These are phyloP conservation scores for Colletotrichum falcatum DNA, from an alignment of 2,329 filamentous ascomycete genomes.

Conservation along the genomic window DNA sequence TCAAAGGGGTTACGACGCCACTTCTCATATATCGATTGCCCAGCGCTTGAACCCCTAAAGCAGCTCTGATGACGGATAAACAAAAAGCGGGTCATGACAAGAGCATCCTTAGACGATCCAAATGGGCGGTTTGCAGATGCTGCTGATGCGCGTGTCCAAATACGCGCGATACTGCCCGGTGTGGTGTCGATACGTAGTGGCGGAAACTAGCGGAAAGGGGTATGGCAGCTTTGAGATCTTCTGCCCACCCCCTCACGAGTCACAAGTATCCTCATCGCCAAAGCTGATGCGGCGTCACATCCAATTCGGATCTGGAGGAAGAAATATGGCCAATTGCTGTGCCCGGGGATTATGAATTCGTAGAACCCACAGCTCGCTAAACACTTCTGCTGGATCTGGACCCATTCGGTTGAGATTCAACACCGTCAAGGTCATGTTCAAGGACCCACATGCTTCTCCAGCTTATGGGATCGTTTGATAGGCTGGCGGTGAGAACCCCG, in stretches of 20 bases:
- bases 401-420: conserved; percentile 35
- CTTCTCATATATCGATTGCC: background rate
- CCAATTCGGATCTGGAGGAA: background rate
- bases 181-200: conserved; percentile 15
- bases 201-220: conserved; percentile 29
- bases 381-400: conserved; percentile 21
- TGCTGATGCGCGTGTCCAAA: conserved; percentile 9
- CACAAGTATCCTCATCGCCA: background rate
- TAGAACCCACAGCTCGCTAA: background rate
- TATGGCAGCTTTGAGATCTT: background rate
- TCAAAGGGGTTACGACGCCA: background rate
- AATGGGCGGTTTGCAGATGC: conserved; percentile 29
- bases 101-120: conserved; percentile 18
- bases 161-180: conserved; percentile 5
- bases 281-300: conserved; percentile 4
- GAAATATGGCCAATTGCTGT: background rate
- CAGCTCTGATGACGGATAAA: background rate
- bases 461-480: background rate
- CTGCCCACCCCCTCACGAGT: background rate
- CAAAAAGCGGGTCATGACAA: conserved; percentile 11
- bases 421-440: conserved; percentile 14
- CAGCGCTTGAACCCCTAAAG: background rate
- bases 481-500: background rate
- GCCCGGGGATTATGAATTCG: background rate
- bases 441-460: background rate